Percentiles rank a stretch among this genome's conserved stretches.
Conservation (phyloP, 257 asterid species). For the Buddleja alternifolia region DNA sequence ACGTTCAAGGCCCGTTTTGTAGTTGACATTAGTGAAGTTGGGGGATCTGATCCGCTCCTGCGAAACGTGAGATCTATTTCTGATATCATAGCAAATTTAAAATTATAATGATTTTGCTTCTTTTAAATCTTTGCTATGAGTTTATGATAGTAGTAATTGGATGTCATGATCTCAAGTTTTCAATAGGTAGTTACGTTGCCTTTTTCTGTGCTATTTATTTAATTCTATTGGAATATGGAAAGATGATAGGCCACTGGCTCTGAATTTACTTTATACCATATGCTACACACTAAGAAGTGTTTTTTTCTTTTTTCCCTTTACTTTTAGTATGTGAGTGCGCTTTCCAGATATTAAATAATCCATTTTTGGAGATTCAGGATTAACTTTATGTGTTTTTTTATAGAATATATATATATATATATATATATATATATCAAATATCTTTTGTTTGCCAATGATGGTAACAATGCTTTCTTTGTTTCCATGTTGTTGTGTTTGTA, state of each 20-base stretch:
- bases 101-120: background rate
- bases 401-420: too few species aligned
- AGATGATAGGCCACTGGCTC: background rate
- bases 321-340: slow-evolving; percentile 1
- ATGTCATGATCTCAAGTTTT: background rate
- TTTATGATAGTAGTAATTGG: background rate
- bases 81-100: slow-evolving; percentile 1
- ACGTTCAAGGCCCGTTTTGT: slow-evolving; percentile 49
- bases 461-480: background rate
- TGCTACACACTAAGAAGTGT: background rate
- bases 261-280: slow-evolving; percentile 2
- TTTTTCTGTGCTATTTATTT: background rate
- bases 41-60: slow-evolving; percentile 57
- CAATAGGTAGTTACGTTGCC: slow-evolving; percentile 11
- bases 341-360: background rate
- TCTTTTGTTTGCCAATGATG: background rate
- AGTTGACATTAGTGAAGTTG: slow-evolving; percentile 54
- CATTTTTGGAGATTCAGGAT: slow-evolving; percentile 3
- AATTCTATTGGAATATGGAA: background rate
- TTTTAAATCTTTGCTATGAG: background rate
- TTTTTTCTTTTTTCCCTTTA: slow-evolving; percentile 10
- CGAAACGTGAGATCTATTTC: slow-evolving; percentile 53
- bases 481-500: background rate
- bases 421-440: too few species aligned
- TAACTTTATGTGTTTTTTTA: slow-evolving; percentile 5